Evolutionary conservation across 192 early-diverging fungal species (phyloP).

Genomic region (Coemansia sp.): DNA sequence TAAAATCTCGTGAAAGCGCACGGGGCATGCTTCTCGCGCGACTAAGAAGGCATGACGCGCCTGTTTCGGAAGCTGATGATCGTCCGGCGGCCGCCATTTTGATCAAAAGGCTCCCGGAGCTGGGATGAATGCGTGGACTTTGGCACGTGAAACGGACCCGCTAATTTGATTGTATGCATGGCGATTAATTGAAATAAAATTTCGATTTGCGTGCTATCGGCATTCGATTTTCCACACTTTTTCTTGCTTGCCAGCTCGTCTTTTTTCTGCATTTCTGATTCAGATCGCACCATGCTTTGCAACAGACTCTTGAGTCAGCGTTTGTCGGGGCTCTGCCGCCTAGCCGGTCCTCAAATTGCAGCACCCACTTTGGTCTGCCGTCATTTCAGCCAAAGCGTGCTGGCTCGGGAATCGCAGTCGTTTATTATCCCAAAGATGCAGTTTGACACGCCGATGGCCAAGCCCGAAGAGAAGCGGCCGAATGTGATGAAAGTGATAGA

Average conservation of each 20-base stretch:
- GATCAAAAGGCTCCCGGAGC: not conserved
- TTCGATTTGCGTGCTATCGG: not conserved
- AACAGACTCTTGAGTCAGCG: conserved; percentile 12
- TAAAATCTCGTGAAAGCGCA: conserved; percentile 8
- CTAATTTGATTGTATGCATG: not conserved
- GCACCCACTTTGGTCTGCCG: not conserved
- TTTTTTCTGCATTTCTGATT: not conserved
- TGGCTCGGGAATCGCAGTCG: conserved; percentile 1
- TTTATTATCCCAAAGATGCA: conserved; percentile 54
- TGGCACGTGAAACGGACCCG: conserved; percentile 13
- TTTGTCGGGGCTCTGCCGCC: conserved; percentile 1
- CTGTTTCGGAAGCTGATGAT: not conserved
- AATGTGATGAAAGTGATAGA: conserved; percentile 68
- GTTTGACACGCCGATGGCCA: conserved; percentile 41
- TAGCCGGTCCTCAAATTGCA: not conserved
- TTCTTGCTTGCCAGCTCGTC: not conserved
- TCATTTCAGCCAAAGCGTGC: conserved; percentile 6
- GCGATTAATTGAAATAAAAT: not conserved
- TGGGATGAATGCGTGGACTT: not conserved
- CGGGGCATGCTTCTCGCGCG: conserved; percentile 1
- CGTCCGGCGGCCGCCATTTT: not conserved
- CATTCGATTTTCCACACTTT: not conserved
- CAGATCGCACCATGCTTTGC: conserved; percentile 12
- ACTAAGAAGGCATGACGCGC: not conserved
- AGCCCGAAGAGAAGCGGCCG: conserved; percentile 45